Percentiles rank a stretch among this genome's conserved stretches.
These are phyloP conservation scores for Straminergon stramineum DNA, from an alignment of 225 moss, liverwort and hornwort genomes.

Conservation along the genomic window DNA sequence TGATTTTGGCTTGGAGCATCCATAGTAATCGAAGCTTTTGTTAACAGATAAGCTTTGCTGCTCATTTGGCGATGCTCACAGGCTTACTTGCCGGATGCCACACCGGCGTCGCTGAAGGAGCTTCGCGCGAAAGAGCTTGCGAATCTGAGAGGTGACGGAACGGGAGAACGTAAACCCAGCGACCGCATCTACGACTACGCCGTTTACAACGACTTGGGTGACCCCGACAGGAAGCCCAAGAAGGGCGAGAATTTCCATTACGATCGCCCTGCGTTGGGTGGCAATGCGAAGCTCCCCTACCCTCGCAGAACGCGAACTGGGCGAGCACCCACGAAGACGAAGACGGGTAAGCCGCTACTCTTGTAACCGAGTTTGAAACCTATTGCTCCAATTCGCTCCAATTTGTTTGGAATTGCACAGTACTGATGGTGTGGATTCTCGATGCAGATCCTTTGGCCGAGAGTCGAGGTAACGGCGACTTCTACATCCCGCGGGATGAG, in stretches of 20 bases:
- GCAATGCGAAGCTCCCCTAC: constrained; percentile 16
- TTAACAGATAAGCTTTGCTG: not conserved
- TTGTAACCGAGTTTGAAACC: not conserved
- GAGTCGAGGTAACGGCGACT: not conserved
- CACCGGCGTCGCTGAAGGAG: constrained; percentile 35
- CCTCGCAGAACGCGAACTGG: constrained; percentile 63
- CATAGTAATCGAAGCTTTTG: not conserved
- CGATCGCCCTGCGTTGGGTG: constrained; percentile 36
- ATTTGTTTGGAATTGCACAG: not conserved
- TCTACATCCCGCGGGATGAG: constrained; percentile 67
- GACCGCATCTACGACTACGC: constrained; percentile 75
- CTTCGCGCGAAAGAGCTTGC: constrained; percentile 45
- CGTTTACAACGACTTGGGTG: constrained; percentile 60
- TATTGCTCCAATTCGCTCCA: too few species aligned
- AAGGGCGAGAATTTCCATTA: not conserved
- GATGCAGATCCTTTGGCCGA: not conserved
- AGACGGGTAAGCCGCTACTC: not conserved
- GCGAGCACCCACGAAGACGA: constrained; percentile 11
- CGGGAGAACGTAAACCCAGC: constrained; percentile 18
- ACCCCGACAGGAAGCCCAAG: constrained; percentile 15
- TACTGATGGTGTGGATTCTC: not conserved
- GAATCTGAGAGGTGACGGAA: constrained; percentile 50
- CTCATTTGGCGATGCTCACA: not conserved
- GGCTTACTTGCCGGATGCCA: constrained; percentile 57
- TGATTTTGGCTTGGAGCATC: too few species aligned